Evolutionary conservation across 2,329 filamentous ascomycete genomes (phyloP), one percentile per base, ranked within the genome.

Genomic region (Trichothecium roseum): DNA sequence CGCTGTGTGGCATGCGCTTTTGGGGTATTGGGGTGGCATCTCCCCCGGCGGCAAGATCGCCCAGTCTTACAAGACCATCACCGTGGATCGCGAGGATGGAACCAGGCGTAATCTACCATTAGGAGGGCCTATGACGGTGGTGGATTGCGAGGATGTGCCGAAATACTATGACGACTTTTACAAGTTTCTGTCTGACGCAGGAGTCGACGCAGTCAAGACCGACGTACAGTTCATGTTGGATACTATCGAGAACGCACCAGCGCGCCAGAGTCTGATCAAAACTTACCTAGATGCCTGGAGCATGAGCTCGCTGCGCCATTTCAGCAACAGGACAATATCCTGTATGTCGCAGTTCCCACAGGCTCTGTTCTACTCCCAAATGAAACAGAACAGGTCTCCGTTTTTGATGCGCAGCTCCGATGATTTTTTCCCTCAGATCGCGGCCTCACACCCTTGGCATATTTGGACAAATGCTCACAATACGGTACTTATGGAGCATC

Each of bases 301-400:
- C 2, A 72, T 87, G 36, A 76, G 84, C 2, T 77, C 79, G 8
- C 69, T 94, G 8, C 79, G 80, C 9, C 72, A 93, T 52, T 91
- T 98, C 51, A 74, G 76, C 46, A 75, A 72, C 33, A 81, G 78
- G 46, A 75, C 79, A 5, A 93, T 95, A 34, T 89, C 84, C 3
- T 96, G 91, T 75, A 96, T 96, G 88, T 91, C 87, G 0, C 84
- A 91, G 55, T 73, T 81, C 3, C 91, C 91, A 0, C 81, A 88
- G 38, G 79, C 89, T 14, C 66, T 96, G 8, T 95, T 94, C 59
- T 78, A 87, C 52, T 81, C 81, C 1, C 84, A 93, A 46, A 64
- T 94, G 17, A 83, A 83, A 1, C 74, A 68, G n/a, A 84, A 81
- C 52, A 77, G 78, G 34, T 84, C 84, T 0, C 66, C 75, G 1